Evolutionary conservation across 768 basidiomycete genomes (phyloP), one percentile per base, ranked within the genome.

Genomic region (Auricularia heimuer): DNA sequence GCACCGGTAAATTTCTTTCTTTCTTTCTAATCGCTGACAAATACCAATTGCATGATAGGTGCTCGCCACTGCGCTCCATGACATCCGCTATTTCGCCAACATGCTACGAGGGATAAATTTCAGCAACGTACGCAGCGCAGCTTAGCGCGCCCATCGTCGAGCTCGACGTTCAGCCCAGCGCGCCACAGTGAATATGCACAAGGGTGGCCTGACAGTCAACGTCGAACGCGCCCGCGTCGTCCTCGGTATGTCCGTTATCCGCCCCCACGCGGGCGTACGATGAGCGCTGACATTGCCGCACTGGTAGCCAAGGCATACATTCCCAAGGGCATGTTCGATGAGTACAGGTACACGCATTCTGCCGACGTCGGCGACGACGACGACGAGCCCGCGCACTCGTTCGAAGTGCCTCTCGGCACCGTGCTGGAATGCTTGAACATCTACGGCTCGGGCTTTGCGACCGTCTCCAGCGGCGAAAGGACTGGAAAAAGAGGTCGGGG

Each of bases 341-440:
- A 90, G 72, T 97, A 87, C 75, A 72, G 73, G 12, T 96, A 87
- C 75, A 75, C 78, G 45, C 79, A 42, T 14, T 14, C 85, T 10
- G 64, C 66, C 6, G 54, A 67, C 1, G 44, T 67, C 2, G 64
- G 68, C 29, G 80, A 77, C 63, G 74, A 78, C 2, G 68, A 71
- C 16, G 70, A 71, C 62, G 67, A 65, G 29, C 68, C 73, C 37
- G 61, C 65, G 54, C 76, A 77, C 2, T 81, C 84, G 0, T 90
- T 98, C 70, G 92, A 95, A 73, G 82, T 99, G 64, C 89, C 89
- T 2, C 83, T 99, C 45, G 83, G 85, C 72, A 88, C 87, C 3
- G 77, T 98, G 62, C 83, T 97, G 66, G 94, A 97, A 68, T 94
- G 92, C 70, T 79, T 99, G 37, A 95, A 96, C 70, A 88, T 98